Evolutionary conservation across 805 yeast species (phyloP).

Genomic region (Martiniozyma abietophila): DNA sequence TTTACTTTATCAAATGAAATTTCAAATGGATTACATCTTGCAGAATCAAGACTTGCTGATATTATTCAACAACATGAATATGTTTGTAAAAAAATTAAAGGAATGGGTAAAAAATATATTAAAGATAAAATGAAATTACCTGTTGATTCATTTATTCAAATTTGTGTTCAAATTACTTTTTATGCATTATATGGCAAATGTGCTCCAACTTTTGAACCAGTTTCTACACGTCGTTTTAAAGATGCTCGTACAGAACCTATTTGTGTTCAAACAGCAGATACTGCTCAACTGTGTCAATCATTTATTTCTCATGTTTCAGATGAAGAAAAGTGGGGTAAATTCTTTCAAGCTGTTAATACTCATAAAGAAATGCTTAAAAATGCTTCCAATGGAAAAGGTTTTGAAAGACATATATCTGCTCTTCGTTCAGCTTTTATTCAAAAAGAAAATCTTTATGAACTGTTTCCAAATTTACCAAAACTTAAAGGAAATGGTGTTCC

Average conservation of each 20-base stretch:
- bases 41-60: constrained; percentile 51
- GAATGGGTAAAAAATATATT: constrained; percentile 27
- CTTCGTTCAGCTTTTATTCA: constrained; percentile 47
- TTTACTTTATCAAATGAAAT: constrained; percentile 39
- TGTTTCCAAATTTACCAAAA: constrained; percentile 35
- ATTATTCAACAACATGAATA: constrained; percentile 50
- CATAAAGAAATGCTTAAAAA: constrained; percentile 41
- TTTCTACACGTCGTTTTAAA: constrained; percentile 58
- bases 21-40: constrained; percentile 39
- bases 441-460: constrained; percentile 34
- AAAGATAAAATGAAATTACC: constrained; percentile 33
- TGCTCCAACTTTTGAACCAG: constrained; percentile 33
- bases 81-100: constrained; percentile 27
- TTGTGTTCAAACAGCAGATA: constrained; percentile 49
- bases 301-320: constrained; percentile 49
- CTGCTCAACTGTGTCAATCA: constrained; percentile 45
- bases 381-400: constrained; percentile 57
- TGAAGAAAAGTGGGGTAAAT: constrained; percentile 37
- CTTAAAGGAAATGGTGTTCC: constrained; percentile 27
- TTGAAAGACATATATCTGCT: constrained; percentile 64
- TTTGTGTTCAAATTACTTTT: constrained; percentile 43
- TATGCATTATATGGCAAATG: constrained; percentile 47
- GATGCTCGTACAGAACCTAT: constrained; percentile 65
- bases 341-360: constrained; percentile 40
- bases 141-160: constrained; percentile 42